phyloP scores from a whole-genome alignment of 2,329 filamentous ascomycete species.

The Metarhizium brunneum region DNA sequence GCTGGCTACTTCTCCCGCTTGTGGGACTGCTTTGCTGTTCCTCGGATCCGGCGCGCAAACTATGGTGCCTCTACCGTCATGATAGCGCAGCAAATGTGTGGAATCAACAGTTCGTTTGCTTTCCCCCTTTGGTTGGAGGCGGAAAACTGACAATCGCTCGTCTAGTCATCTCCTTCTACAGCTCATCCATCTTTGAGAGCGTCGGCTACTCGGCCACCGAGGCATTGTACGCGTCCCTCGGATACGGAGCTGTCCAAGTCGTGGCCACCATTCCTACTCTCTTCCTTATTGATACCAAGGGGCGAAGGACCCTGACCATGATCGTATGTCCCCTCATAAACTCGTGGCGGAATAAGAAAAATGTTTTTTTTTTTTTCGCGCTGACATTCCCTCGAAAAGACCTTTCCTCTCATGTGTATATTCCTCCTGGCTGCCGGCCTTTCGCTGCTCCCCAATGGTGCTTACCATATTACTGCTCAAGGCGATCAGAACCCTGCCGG shows the following conservation, averaged over 20 bases:
- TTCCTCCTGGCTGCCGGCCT: slow-evolving; percentile 17
- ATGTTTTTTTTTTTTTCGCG: too few relatives aligned
- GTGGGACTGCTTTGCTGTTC: slow-evolving; percentile 54
- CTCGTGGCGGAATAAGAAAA: too few relatives aligned
- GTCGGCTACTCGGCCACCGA: slow-evolving; percentile 42
- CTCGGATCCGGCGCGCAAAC: slow-evolving; percentile 60
- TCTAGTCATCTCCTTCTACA: slow-evolving; percentile 61
- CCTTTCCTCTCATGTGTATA: slow-evolving; percentile 19
- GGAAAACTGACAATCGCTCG: neutral
- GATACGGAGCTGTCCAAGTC: slow-evolving; percentile 39
- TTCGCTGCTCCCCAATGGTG: slow-evolving; percentile 12
- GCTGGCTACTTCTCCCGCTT: slow-evolving; percentile 21
- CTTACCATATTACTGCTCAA: slow-evolving; percentile 10
- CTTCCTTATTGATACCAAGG: slow-evolving; percentile 21
- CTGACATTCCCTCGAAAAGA: slow-evolving; percentile 4
- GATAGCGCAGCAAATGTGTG: slow-evolving; percentile 61
- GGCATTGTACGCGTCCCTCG: slow-evolving; percentile 35
- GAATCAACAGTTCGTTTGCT: slow-evolving; percentile 14
- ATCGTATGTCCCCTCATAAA: slow-evolving; percentile 9
- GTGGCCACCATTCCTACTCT: slow-evolving; percentile 19
- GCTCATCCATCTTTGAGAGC: slow-evolving; percentile 46
- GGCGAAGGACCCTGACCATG: slow-evolving; percentile 16
- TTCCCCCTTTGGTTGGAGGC: neutral
- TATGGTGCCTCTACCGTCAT: slow-evolving; percentile 71
- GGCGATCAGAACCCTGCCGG: slow-evolving; percentile 8